Evolutionary conservation across 306 rosid species (phyloP).

Genomic region (Malus orientalis): DNA sequence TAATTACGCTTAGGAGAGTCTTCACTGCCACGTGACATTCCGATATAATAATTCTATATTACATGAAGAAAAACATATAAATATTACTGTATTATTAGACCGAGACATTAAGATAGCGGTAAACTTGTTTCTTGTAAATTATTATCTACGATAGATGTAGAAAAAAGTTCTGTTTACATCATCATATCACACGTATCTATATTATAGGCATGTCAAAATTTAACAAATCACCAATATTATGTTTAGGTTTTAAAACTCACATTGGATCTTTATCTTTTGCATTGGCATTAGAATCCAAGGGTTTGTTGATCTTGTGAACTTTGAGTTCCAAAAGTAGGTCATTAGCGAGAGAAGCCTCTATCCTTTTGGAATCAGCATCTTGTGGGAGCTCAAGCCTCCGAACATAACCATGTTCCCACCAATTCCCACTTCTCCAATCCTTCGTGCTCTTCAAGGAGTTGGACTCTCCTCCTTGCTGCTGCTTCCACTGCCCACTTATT

Average conservation of each 20-base stretch:
- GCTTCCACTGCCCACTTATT: slow-evolving; percentile 80
- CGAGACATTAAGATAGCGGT: too few relatives aligned
- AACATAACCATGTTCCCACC: slow-evolving; percentile 96
- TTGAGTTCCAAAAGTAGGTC: slow-evolving; percentile 54
- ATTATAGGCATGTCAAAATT: not conserved
- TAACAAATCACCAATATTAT: not conserved
- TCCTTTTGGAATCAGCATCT: slow-evolving; percentile 70
- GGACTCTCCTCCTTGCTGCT: slow-evolving; percentile 20
- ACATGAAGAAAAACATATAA: too few relatives aligned
- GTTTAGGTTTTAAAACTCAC: slow-evolving; percentile 13
- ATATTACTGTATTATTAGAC: too few relatives aligned
- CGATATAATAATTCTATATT: too few relatives aligned
- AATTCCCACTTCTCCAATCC: slow-evolving; percentile 77
- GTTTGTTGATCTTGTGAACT: slow-evolving; percentile 44
- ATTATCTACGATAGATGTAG: too few relatives aligned
- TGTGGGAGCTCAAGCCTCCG: slow-evolving; percentile 89
- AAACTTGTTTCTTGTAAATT: too few relatives aligned
- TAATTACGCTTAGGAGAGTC: too few relatives aligned
- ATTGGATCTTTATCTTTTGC: slow-evolving; percentile 24
- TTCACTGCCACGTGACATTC: too few relatives aligned
- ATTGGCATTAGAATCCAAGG: slow-evolving; percentile 25
- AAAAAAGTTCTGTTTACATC: not conserved
- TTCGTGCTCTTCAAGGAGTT: slow-evolving; percentile 19
- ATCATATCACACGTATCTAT: not conserved
- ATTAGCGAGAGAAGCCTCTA: slow-evolving; percentile 48